Evolutionary conservation across 179 eudicot genomes (phyloP).

Genomic region (Pouteria campechiana): DNA sequence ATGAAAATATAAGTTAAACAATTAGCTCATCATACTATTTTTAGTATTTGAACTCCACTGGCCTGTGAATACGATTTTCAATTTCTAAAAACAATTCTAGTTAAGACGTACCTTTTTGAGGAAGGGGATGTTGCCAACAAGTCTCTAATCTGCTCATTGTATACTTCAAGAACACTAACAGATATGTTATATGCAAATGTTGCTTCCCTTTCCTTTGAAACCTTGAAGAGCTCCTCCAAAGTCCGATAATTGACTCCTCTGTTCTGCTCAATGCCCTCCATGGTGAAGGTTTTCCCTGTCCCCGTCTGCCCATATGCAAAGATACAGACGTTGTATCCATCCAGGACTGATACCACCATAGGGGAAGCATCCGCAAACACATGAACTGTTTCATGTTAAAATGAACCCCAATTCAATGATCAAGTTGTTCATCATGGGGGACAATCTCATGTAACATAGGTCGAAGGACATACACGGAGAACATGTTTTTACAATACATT

Average conservation of each 20-base stretch:
- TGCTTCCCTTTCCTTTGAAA: constrained; percentile 60
- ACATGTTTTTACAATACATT: too few species aligned
- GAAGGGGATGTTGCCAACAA: constrained; percentile 51
- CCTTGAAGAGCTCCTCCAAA: constrained; percentile 68
- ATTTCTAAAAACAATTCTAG: too few species aligned
- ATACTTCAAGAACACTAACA: constrained; percentile 94
- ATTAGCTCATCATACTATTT: too few species aligned
- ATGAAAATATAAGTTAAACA: too few species aligned
- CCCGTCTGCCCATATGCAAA: constrained; percentile 99
- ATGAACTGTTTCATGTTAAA: constrained; percentile 64
- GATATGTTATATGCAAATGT: constrained; percentile 58
- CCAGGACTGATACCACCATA: constrained; percentile 80
- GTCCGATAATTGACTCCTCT: constrained; percentile 92
- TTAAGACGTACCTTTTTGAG: constrained; percentile 72
- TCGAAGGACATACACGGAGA: too few species aligned
- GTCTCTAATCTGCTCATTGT: constrained; percentile 94
- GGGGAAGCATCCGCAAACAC: constrained; percentile 92
- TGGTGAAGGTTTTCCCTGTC: constrained; percentile 92
- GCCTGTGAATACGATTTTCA: too few species aligned
- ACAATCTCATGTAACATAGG: too few species aligned
- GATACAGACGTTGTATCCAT: constrained; percentile 91
- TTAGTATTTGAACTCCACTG: too few species aligned
- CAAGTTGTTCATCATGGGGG: too few species aligned
- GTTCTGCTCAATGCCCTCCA: constrained; percentile 83
- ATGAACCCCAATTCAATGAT: too few species aligned